Evolutionary conservation across 2,329 filamentous ascomycete species (phyloP), one percentile per base, ranked within the genome.

Genomic region (Diplodia sapinea): DNA sequence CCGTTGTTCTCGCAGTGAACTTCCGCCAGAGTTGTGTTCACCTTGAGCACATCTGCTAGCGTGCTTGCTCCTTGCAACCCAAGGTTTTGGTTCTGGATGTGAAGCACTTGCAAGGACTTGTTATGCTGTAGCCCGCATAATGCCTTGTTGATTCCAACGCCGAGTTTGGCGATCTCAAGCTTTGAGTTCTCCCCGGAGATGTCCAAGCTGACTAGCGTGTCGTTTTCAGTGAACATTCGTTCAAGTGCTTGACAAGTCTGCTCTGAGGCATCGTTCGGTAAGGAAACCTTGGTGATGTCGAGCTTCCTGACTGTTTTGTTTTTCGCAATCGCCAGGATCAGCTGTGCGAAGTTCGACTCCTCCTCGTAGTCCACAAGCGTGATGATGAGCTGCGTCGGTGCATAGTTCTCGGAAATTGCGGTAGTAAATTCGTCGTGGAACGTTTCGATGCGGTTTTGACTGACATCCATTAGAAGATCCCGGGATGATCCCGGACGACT

Each of bases 1-100:
- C 88, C 87, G 73, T 92, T 92, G 75, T 90, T 88, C 70, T 90
- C 89, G 75, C 89, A 92, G 72, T 91, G 84, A 6, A 92, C 82
- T 74, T 91, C 87, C 31, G 84, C 82, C 5, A 92, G 79, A 1
- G 85, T 86, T 2, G 77, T 81, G 72, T 92, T 92, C 69, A 83
- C 83, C 72, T 89, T 87, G 43, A 92, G 79, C 17, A 92, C 89
- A 20, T 89, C 88, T 1, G 89, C 87, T 43, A 92, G 80, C 0
- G 88, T 90, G 73, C 86, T 90, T 4, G 89, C 89, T 38, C 89
- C 89, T 76, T 89, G 88, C 26, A 91, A 76, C 4, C 89, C 89
- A 7, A 92, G 83, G 70, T 87, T 89, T 78, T 92, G 89, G 74
- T 89, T 78, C 75, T 90, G 87, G 65, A 92, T 88, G 66, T 85